Evolutionary conservation across 1,284 basidiomycete genomes (phyloP).

Genomic region (Puccinia coronata): DNA sequence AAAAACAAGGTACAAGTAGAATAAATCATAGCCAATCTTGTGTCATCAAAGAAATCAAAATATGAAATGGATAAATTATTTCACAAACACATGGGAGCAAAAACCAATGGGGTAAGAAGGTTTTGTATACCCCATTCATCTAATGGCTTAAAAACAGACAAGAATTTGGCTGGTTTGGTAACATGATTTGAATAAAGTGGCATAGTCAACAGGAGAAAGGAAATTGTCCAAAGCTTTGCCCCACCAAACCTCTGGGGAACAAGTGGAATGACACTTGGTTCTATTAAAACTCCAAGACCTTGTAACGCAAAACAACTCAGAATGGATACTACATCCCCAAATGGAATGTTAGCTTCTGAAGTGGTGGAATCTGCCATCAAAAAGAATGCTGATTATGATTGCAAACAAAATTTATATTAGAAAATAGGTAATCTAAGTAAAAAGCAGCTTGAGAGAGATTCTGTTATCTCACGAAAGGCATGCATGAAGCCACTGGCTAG

Average conservation of each 20-base stretch:
- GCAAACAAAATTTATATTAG: neutral
- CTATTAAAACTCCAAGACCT: constrained; percentile 18
- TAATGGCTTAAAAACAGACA: constrained; percentile 3
- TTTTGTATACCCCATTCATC: constrained; percentile 6
- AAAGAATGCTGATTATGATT: neutral
- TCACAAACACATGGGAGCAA: neutral
- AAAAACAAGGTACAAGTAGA: too few relatives aligned
- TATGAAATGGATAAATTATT: too few relatives aligned
- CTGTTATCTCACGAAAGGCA: neutral
- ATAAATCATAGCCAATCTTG: too few relatives aligned
- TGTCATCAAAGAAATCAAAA: too few relatives aligned
- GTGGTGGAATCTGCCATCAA: constrained; percentile 17
- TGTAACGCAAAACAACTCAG: constrained; percentile 20
- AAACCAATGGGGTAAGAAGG: neutral
- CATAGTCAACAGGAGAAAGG: constrained; percentile 7
- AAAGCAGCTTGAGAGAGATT: neutral
- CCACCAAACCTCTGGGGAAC: constrained; percentile 37
- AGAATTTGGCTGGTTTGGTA: neutral
- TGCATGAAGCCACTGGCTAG: constrained; percentile 26
- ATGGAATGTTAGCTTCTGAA: neutral
- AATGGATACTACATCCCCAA: neutral
- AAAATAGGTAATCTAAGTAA: neutral
- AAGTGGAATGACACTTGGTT: constrained; percentile 34
- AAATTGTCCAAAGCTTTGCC: constrained; percentile 29
- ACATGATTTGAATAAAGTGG: neutral